Conservation (phyloP, 2,329 filamentous ascomycete genomes). For the Pseudogymnoascus sp. region DNA sequence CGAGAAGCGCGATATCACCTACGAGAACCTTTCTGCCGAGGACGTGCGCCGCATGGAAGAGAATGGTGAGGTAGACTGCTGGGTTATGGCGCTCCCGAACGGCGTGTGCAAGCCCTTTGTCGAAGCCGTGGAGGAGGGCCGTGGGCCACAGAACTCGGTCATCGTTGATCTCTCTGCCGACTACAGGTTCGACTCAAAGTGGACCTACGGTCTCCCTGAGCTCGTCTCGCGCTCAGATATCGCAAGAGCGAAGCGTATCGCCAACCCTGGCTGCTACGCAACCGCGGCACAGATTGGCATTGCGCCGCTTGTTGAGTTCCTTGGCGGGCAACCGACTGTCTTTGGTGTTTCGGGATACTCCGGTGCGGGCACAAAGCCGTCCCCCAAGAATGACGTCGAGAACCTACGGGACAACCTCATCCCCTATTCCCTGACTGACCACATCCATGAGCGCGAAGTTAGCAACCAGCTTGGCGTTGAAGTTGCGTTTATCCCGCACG, state of each 20-base stretch:
- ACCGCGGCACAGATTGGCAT: constrained; percentile 88
- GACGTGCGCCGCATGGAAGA: constrained; percentile 80
- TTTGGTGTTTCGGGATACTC: constrained; percentile 94
- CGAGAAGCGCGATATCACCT: constrained; percentile 81
- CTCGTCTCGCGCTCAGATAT: constrained; percentile 70
- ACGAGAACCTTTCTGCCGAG: constrained; percentile 81
- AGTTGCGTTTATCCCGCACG: constrained; percentile 85
- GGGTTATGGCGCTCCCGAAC: constrained; percentile 96
- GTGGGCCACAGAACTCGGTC: constrained; percentile 54
- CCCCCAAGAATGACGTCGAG: constrained; percentile 84
- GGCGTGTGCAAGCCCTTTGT: constrained; percentile 91
- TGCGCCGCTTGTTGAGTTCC: constrained; percentile 64
- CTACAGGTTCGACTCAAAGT: constrained; percentile 76
- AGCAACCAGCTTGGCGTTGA: constrained; percentile 63
- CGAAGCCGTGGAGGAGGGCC: constrained; percentile 70
- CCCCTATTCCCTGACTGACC: constrained; percentile 83
- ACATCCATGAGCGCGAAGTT: constrained; percentile 93
- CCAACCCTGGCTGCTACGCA: constrained; percentile 92
- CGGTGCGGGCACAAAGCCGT: constrained; percentile 89
- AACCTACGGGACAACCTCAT: constrained; percentile 81
- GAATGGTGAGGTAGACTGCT: constrained; percentile 80
- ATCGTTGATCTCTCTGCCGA: constrained; percentile 95
- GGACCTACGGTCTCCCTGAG: constrained; percentile 89
- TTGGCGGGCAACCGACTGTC: constrained; percentile 70
- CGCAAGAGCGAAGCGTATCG: constrained; percentile 69